Evolutionary conservation across 176 grass and related monocot species (phyloP).

Genomic region (Luzula sylvatica): DNA sequence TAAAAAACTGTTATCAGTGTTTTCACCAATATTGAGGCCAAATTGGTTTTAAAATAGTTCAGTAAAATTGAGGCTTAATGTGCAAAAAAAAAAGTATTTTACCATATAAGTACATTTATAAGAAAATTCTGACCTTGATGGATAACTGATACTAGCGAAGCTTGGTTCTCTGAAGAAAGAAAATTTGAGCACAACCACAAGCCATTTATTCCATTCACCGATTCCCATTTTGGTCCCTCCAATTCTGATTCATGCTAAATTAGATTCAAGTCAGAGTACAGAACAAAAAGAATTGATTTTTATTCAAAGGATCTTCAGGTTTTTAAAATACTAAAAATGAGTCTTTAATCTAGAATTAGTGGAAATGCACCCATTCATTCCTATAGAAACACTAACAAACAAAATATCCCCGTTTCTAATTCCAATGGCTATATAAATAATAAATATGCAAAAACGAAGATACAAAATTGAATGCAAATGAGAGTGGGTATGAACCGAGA

Average conservation of each 20-base stretch:
- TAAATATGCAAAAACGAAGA: neutral
- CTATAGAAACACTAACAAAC: neutral
- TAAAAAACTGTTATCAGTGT: neutral
- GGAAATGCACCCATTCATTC: neutral
- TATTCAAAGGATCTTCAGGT: neutral
- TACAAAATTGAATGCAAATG: neutral
- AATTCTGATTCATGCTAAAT: conserved; percentile 2
- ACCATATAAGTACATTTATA: neutral
- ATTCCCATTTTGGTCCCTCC: conserved; percentile 3
- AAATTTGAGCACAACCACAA: conserved; percentile 20
- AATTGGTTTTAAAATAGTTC: conserved; percentile 3
- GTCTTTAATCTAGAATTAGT: neutral
- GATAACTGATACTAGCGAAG: conserved; percentile 15
- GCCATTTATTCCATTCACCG: conserved; percentile 5
- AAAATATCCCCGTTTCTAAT: neutral
- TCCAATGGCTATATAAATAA: neutral
- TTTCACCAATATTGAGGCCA: neutral
- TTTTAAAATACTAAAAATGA: neutral
- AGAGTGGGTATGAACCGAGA: conserved; percentile 7
- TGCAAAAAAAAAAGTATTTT: neutral
- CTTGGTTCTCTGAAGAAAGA: conserved; percentile 16
- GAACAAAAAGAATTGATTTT: neutral
- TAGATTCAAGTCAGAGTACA: neutral
- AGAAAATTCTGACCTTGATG: conserved; percentile 5
- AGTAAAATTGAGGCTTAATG: too few relatives aligned